Base-by-base conservation (phyloP, 306 rosid genomes). In the Pachyrhizus erosus region DNA sequence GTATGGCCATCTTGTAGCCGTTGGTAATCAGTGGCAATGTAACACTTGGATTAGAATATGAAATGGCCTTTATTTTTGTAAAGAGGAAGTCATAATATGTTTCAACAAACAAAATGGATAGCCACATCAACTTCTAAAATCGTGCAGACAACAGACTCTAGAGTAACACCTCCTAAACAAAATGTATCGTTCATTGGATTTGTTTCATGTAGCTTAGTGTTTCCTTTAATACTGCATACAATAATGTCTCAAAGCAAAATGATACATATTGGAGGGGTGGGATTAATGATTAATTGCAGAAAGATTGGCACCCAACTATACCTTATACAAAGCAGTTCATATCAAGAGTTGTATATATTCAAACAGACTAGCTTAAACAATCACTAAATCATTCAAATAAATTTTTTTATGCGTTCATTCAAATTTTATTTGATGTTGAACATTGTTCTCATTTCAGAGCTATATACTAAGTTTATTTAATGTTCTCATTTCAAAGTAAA, bases 401-500 rank as follows among this genome's bases (percentile, higher is more conserved):
- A 21, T 15, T 26, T 18, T 14, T n/a, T n/a, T n/a, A n/a, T n/a
- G n/a, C n/a, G n/a, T n/a, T n/a, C n/a, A n/a, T n/a, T n/a, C n/a
- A n/a, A n/a, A n/a, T n/a, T n/a, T n/a, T n/a, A n/a, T n/a, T n/a
- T 20, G n/a, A 43, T 13, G 27, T 68, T 68, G 52, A 67, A 54
- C 67, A 61, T 20, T 65, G 61, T 51, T 71, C 68, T 77, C 62
- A 46, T 33, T 29, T 64, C 7, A 64, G 17, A 37, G 4, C n/a
- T 57, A 12, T 68, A 64, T 33, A 69, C 42, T 3, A 73, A 4
- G 75, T 24, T 58, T 45, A 43, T 15, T 40, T 13, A 73, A 27
- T 69, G 72, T 37, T 42, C 18, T 65, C 46, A 43, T 76, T 45
- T 65, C 67, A 67, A 43, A 70, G 64, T 20, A 60, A 29, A 27